Conservation (phyloP, 139 green algal genomes). For the Chlamydomonas schloesseri region DNA sequence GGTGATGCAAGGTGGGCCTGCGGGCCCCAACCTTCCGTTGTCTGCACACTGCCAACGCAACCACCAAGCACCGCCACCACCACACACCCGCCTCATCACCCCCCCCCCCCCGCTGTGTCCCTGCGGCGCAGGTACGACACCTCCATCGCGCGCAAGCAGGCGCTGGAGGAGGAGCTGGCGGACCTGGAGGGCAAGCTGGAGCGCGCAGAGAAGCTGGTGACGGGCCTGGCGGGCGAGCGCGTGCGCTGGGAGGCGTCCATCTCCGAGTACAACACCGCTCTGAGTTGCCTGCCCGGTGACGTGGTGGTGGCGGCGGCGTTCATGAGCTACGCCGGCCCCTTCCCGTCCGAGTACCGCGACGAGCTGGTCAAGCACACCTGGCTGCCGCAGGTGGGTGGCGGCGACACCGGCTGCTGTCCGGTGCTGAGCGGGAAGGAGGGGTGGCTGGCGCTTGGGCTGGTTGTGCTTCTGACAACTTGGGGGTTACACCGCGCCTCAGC, state of each 20-base stretch:
- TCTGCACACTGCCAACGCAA: too few species aligned
- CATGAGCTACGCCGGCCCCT: constrained; percentile 85
- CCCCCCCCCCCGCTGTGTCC: too few species aligned
- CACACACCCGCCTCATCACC: neutral
- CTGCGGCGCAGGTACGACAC: constrained; percentile 76
- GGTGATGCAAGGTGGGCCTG: too few species aligned
- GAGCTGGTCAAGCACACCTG: constrained; percentile 80
- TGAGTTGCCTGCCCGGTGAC: constrained; percentile 76
- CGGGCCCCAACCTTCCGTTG: too few species aligned
- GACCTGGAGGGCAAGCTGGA: constrained; percentile 87
- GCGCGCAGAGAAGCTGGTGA: constrained; percentile 83
- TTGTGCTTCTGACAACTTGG: too few species aligned
- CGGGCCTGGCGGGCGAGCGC: constrained; percentile 73
- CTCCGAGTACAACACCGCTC: constrained; percentile 61
- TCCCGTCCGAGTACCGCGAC: constrained; percentile 84
- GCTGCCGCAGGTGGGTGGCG: constrained; percentile 69
- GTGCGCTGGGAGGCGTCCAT: constrained; percentile 81
- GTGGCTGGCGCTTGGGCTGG: neutral
- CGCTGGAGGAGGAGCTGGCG: constrained; percentile 81
- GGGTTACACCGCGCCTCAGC: too few species aligned
- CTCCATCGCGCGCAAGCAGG: constrained; percentile 76
- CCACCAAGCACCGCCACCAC: too few species aligned
- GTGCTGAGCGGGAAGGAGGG: neutral
- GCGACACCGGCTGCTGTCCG: neutral
- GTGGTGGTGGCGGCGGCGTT: constrained; percentile 79